phyloP scores from a whole-genome alignment of 140 eudicot species.

The Anethum foeniculum region DNA sequence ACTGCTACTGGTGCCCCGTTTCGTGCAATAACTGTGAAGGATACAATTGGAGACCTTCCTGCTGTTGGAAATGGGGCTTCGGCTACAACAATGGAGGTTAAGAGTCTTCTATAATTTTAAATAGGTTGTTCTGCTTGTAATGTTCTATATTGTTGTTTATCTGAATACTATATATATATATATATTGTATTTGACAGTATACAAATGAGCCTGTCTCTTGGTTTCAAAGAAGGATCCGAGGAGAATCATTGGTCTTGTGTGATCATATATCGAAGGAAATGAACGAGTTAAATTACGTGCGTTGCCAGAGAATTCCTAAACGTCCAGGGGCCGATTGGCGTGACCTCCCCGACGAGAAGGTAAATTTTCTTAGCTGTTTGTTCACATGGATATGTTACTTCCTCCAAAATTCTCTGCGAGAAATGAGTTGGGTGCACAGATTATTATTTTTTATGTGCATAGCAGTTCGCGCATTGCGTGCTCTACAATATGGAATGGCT shows the following conservation, averaged over 20 bases:
- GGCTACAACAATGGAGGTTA: conserved; percentile 30
- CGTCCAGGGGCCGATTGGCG: conserved; percentile 82
- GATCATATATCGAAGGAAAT: conserved; percentile 85
- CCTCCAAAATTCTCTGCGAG: not conserved
- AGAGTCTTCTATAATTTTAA: not conserved
- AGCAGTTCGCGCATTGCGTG: not conserved
- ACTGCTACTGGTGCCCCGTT: conserved; percentile 73
- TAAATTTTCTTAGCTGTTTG: not conserved
- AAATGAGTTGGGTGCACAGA: not conserved
- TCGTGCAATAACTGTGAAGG: conserved; percentile 72
- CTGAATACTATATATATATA: not conserved
- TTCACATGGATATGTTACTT: not conserved
- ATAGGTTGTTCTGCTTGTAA: not conserved
- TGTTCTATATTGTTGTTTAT: not conserved
- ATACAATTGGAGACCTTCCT: conserved; percentile 79
- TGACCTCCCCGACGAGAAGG: conserved; percentile 74
- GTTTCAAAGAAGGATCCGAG: conserved; percentile 63
- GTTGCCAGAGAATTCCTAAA: conserved; percentile 68
- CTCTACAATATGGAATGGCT: not conserved
- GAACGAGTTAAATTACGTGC: conserved; percentile 62
- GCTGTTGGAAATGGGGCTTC: conserved; percentile 61
- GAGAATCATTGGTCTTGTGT: conserved; percentile 30
- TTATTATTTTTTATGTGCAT: not conserved
- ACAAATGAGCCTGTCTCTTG: conserved; percentile 56
- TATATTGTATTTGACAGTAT: conserved; percentile 27